Evolutionary conservation across 2,329 filamentous ascomycete genomes (phyloP).

Genomic region (Talaromyces sp.): DNA sequence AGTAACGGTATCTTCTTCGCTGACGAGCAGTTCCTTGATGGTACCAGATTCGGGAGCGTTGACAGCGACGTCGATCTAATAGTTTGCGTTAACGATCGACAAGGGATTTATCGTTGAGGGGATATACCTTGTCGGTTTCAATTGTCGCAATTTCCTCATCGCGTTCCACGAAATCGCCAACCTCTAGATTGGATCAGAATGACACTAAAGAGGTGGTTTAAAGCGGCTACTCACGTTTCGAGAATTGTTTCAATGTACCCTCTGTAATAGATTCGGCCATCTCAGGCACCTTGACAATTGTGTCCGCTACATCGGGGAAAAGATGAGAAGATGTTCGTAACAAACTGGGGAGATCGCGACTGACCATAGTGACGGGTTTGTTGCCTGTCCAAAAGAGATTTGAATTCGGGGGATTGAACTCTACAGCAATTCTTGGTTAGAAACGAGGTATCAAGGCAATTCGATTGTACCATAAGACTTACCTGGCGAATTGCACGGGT

Average conservation of each 20-base stretch:
- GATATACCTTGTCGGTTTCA: conserved; percentile 88
- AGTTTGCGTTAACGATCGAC: background rate
- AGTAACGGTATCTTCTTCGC: conserved; percentile 90
- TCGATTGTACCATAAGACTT: background rate
- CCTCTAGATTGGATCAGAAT: conserved; percentile 47
- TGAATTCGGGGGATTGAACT: conserved; percentile 18
- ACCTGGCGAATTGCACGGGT: conserved; percentile 13
- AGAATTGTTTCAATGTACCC: conserved; percentile 93
- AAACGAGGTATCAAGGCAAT: background rate
- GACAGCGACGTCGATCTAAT: conserved; percentile 89
- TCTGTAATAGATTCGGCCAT: conserved; percentile 99
- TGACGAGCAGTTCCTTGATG: conserved; percentile 86
- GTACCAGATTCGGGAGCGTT: conserved; percentile 88
- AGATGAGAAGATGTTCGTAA: conserved; percentile 17
- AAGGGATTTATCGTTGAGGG: conserved; percentile 10
- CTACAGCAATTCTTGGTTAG: background rate
- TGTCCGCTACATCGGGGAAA: conserved; percentile 58
- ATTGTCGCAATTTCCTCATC: conserved; percentile 99
- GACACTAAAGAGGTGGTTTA: conserved; percentile 15
- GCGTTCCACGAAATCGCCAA: conserved; percentile 89
- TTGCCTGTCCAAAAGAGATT: conserved; percentile 1
- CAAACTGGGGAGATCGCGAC: background rate
- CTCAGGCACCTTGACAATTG: conserved; percentile 85
- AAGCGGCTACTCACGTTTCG: conserved; percentile 59
- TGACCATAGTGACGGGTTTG: conserved; percentile 39